Base-by-base conservation (phyloP, 805 yeast genomes). In the Sugiyamaella lignohabitans region DNA sequence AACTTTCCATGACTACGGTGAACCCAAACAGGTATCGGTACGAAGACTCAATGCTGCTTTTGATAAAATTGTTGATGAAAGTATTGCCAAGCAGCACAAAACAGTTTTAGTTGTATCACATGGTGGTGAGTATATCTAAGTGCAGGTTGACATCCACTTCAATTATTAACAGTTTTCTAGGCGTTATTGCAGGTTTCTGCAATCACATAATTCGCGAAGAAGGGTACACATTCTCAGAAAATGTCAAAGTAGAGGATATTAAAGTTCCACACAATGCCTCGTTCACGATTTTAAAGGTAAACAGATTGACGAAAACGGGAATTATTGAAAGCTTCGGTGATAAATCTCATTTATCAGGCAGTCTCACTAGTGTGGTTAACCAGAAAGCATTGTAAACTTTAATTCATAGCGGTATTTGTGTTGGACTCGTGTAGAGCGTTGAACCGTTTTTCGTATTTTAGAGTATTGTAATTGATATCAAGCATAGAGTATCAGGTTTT, bases 191-290 rank as follows among this genome's bases (percentile, higher is more conserved):
- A 40, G 74, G 79, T 23, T 71, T 81, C 32, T 59, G 77, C 35
- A 74, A 74, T 50, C 70, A 79, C 59, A 65, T 83, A 38, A 64
- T 77, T 42, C 56, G 62, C 3, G 71, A 67, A 19, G 55, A 58
- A 23, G 57, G 61, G 10, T 78, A 68, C 53, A 51, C 51, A 2
- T 67, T 78, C 43, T 65, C 63, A 3, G 62, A 66, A 2, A 67
- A 65, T 1, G 63, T 76, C 43, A 59, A 64, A 1, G 64, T 64
- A 3, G 69, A 64, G 0, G 71, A 68, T 42, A 63, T 78, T 55
- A 66, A 65, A 53, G 81, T 82, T 34, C 93, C 91, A 0, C 83
- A 72, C 61, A 86, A 86, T 61, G 84, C 94, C 1, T 81, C 89
- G 3, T 73, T 86, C 4, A 79, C 89, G 0, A 71, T 80, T 4